Evolutionary conservation across 2,329 filamentous ascomycete species (phyloP).

Genomic region (Aspergillus oerlinghausenensis): DNA sequence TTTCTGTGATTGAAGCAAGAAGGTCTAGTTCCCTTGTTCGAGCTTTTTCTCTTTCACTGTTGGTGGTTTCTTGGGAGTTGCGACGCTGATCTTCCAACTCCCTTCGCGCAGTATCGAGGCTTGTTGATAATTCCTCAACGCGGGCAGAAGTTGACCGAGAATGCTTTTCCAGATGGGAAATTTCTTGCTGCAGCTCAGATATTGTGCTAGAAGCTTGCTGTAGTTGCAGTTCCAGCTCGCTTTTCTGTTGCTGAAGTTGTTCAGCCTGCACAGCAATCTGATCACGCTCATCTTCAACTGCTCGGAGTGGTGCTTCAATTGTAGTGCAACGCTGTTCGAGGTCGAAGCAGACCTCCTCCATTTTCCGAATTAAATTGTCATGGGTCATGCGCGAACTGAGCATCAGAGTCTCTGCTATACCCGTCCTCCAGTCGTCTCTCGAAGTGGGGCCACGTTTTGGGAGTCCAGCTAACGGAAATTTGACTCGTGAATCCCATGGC

Average conservation of each 20-base stretch:
- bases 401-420: constrained; percentile 43
- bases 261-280: constrained; percentile 33
- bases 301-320: constrained; percentile 51
- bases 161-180: constrained; percentile 32
- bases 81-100: constrained; percentile 36
- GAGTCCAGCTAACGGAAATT: constrained; percentile 7
- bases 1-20: constrained; percentile 39
- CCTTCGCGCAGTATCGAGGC: constrained; percentile 27
- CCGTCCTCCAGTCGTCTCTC: constrained; percentile 47
- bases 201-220: constrained; percentile 34
- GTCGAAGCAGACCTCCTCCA: constrained; percentile 52
- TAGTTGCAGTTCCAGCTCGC: constrained; percentile 34
- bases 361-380: constrained; percentile 45
- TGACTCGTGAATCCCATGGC: constrained; percentile 8
- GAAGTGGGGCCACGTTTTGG: constrained; percentile 16
- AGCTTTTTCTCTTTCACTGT: constrained; percentile 23
- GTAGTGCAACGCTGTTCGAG: constrained; percentile 53
- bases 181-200: constrained; percentile 38
- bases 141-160: constrained; percentile 35
- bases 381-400: constrained; percentile 41
- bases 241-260: constrained; percentile 30
- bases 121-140: constrained; percentile 33
- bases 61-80: constrained; percentile 27
- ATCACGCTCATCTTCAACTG: constrained; percentile 32
- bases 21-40: constrained; percentile 40